A percentile compares a stretch with the other conserved stretches of the same genome.
These are phyloP conservation scores for Euphorbia lathyris DNA, from an alignment of 345 rosid genomes.

Conservation along the genomic window DNA sequence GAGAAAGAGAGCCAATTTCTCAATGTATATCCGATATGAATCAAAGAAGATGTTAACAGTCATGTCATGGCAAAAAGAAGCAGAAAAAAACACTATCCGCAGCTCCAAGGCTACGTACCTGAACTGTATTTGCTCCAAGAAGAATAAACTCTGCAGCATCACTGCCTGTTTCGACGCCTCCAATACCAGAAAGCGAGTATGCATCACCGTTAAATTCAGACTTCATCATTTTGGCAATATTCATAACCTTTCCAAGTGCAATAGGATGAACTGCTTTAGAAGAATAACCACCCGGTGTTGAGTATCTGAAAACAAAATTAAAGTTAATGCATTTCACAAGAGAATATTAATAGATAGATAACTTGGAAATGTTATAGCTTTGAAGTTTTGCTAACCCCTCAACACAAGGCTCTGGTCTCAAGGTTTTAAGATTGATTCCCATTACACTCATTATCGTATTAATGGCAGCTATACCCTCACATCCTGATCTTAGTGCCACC, in stretches of 20 bases:
- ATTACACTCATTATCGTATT: slow-evolving; percentile 96
- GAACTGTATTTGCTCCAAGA: slow-evolving; percentile 89
- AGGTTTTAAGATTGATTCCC: slow-evolving; percentile 81
- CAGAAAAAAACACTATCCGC: background rate
- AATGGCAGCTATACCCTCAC: slow-evolving; percentile 86
- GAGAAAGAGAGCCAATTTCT: no score
- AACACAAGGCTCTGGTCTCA: slow-evolving; percentile 95
- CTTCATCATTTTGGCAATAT: slow-evolving; percentile 83
- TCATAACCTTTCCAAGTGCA: slow-evolving; percentile 90
- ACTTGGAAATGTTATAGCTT: slow-evolving; percentile 3
- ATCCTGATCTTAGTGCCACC: slow-evolving; percentile 72
- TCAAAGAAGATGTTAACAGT: background rate
- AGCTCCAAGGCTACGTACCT: slow-evolving; percentile 42
- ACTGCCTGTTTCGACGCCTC: slow-evolving; percentile 90
- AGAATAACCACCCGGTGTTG: slow-evolving; percentile 98
- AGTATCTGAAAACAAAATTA: slow-evolving; percentile 53
- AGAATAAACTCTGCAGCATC: slow-evolving; percentile 97
- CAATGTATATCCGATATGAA: no score
- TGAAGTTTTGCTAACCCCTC: slow-evolving; percentile 74
- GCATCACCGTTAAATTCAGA: slow-evolving; percentile 53
- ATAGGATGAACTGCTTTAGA: slow-evolving; percentile 93
- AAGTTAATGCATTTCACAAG: slow-evolving; percentile 4
- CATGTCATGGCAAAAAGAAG: background rate
- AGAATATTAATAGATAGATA: slow-evolving; percentile 5
- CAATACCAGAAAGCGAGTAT: slow-evolving; percentile 84